phyloP scores from a whole-genome alignment of 306 rosid genomes.

The Mucuna pruriens region DNA sequence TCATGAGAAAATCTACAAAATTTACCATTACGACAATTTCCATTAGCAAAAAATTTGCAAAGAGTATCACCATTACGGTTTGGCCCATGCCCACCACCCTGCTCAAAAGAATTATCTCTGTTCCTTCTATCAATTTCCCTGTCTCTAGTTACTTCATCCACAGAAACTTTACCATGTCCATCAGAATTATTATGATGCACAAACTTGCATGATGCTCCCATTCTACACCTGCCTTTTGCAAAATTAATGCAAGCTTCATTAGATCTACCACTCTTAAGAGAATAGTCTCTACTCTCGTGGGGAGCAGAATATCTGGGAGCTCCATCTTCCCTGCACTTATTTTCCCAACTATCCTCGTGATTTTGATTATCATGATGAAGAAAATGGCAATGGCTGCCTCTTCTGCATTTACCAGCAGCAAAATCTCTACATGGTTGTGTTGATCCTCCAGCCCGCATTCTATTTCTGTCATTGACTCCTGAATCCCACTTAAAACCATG shows the following conservation, averaged over 20 bases:
- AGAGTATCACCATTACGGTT: constrained; percentile 60
- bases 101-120: constrained; percentile 71
- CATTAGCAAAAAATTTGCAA: constrained; percentile 86
- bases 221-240: constrained; percentile 82
- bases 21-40: constrained; percentile 93
- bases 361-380: constrained; percentile 69
- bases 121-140: constrained; percentile 74
- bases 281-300: constrained; percentile 60
- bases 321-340: constrained; percentile 70
- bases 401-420: constrained; percentile 83
- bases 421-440: constrained; percentile 81
- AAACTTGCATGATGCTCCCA: constrained; percentile 84
- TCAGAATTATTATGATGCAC: constrained; percentile 71
- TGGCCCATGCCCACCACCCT: constrained; percentile 62
- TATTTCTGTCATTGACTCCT: constrained; percentile 67
- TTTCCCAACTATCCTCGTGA: constrained; percentile 80
- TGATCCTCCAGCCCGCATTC: constrained; percentile 65
- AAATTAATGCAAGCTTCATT: constrained; percentile 59
- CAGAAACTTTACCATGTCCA: constrained; percentile 60
- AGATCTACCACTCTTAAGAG: constrained; percentile 69
- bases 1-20: constrained; percentile 89
- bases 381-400: constrained; percentile 80
- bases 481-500: constrained; percentile 73
- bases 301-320: constrained; percentile 62
- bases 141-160: constrained; percentile 66